Conservation (phyloP, 177 flowering plant genomes). For the Telopea speciosissima region DNA sequence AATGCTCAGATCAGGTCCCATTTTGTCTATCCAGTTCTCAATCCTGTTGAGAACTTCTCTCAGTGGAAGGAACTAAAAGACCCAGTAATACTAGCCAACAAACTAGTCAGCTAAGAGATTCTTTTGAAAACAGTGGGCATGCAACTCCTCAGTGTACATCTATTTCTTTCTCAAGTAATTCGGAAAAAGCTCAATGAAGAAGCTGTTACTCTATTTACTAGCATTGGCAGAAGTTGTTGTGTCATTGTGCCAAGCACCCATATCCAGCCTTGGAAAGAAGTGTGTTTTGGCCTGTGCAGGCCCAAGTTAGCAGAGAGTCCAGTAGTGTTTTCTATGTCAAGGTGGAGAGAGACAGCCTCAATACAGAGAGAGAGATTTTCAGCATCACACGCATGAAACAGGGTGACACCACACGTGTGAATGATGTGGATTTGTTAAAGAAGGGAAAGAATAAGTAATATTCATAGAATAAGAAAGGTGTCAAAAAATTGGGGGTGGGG, state of each 20-base stretch:
- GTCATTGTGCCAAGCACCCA: slow-evolving; percentile 12
- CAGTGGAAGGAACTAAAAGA: too few species aligned
- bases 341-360: slow-evolving; percentile 28
- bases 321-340: slow-evolving; percentile 32
- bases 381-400: slow-evolving; percentile 7
- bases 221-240: slow-evolving; percentile 21
- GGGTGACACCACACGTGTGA: slow-evolving; percentile 31
- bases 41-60: slow-evolving; percentile 33
- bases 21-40: slow-evolving; percentile 42
- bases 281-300: slow-evolving; percentile 24
- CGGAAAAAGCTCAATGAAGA: slow-evolving; percentile 9
- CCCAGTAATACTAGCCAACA: slow-evolving; percentile 5
- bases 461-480: slow-evolving; percentile 10
- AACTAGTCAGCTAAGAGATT: slow-evolving; percentile 14
- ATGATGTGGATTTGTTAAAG: slow-evolving; percentile 13
- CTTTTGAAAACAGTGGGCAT: slow-evolving; percentile 13
- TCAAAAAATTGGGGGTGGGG: too few species aligned
- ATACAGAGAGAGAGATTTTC: slow-evolving; percentile 13
- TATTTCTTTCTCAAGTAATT: neutral
- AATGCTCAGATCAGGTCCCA: slow-evolving; percentile 44
- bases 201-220: slow-evolving; percentile 20
- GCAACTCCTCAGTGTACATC: too few species aligned
- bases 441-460: too few species aligned
- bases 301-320: slow-evolving; percentile 29
- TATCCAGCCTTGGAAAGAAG: slow-evolving; percentile 27